A percentile compares a stretch with the other conserved stretches of the same genome.
phyloP scores from a whole-genome alignment of 2,329 filamentous ascomycete genomes.

The Thermomyces lanuginosus region DNA sequence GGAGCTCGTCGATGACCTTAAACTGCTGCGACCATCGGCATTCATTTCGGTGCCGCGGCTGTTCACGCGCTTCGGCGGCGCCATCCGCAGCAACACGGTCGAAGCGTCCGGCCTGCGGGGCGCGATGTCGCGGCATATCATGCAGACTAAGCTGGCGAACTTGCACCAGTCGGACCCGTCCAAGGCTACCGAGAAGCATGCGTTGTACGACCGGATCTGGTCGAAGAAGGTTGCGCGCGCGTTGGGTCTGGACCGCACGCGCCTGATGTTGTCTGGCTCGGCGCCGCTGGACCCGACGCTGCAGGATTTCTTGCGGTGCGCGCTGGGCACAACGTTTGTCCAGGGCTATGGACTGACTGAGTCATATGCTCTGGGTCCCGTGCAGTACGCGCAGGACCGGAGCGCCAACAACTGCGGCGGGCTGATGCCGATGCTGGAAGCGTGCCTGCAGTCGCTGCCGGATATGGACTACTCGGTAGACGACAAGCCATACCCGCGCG shows the following conservation, averaged over 20 bases:
- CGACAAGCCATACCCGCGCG: constrained; percentile 78
- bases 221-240: constrained; percentile 70
- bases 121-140: constrained; percentile 60
- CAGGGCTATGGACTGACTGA: constrained; percentile 94
- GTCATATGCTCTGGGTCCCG: constrained; percentile 61
- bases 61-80: constrained; percentile 77
- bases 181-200: constrained; percentile 48
- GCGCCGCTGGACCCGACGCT: constrained; percentile 79
- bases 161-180: constrained; percentile 52
- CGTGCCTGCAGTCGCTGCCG: constrained; percentile 70
- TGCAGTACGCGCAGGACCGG: constrained; percentile 56
- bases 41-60: constrained; percentile 84
- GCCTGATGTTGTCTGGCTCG: constrained; percentile 68
- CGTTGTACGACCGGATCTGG: constrained; percentile 55
- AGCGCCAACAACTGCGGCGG: constrained; percentile 67
- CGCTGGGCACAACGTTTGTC: constrained; percentile 59
- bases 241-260: constrained; percentile 59
- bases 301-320: constrained; percentile 74
- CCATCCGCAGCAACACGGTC: constrained; percentile 62
- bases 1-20: constrained; percentile 78
- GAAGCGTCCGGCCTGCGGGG: constrained; percentile 68
- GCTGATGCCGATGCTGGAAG: constrained; percentile 50
- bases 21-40: constrained; percentile 63
- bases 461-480: constrained; percentile 85
- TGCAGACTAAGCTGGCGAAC: constrained; percentile 62